Base-by-base conservation (phyloP, 345 rosid genomes). In the Cardiospermum halicacabum region DNA sequence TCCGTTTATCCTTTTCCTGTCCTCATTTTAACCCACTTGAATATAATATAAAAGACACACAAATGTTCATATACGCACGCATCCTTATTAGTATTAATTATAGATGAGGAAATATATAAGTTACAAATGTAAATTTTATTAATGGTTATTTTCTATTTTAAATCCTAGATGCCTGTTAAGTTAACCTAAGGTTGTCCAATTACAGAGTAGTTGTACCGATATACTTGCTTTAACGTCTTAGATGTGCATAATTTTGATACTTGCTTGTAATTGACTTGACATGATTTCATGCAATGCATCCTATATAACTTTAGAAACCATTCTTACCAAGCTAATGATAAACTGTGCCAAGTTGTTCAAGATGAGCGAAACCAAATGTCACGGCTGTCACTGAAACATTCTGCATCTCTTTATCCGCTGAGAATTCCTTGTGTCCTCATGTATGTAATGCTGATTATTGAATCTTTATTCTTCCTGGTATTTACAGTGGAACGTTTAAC, bases 401-500 rank as follows among this genome's bases (percentile, higher is more conserved):
- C 19, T 16, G 28, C 5, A 15, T 59, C 42, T 55, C 15, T 63
- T 15, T 42, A 58, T 34, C 21, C 57, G 63, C 42, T 27, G 34
- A 42, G 24, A 26, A 65, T 15, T 26, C 21, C 11, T 57, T 34
- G 31, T 24, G 11, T 48, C 49, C 32, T 47, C 37, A 4, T 50
- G 18, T 32, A 37, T 48, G n/a, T 63, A 21, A 40, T 26, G 40
- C 48, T 42, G 26, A 15, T 40, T 25, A 49, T 15, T 58, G 40
- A 43, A 48, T 39, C 42, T 48, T 48, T 43, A 24, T 53, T 50
- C 42, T 9, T 68, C 57, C 64, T 65, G 69, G 39, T 68, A 56
- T 78, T 63, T 74, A 13, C 87, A 94, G 99, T 94, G 86, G 97
- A 91, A 68, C 82, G 99, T 15, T 72, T 91, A 62, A 94, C 99